A percentile compares a stretch with the other conserved stretches of the same genome.
These are phyloP conservation scores for Gaertneriomyces sp. DNA, from an alignment of 192 early-diverging fungal genomes.

Conservation along the genomic window DNA sequence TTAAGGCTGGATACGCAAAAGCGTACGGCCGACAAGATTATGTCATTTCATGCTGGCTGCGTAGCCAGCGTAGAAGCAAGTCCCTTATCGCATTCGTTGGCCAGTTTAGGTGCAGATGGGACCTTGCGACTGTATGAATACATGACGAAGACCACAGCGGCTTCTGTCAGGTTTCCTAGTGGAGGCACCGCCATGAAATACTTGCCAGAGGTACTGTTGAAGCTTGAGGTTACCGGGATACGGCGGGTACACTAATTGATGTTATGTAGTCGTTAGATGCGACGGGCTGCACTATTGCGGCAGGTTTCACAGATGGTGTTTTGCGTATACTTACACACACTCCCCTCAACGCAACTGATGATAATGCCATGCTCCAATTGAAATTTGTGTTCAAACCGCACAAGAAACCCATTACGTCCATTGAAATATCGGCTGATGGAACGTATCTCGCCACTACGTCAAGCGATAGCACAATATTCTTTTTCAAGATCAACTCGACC, in stretches of 20 bases:
- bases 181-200: constrained; percentile 40
- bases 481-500: constrained; percentile 46
- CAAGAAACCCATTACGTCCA: constrained; percentile 36
- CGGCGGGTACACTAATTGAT: background rate
- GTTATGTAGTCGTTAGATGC: constrained; percentile 44
- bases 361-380: constrained; percentile 32
- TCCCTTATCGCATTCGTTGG: constrained; percentile 42
- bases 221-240: background rate
- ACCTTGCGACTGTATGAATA: constrained; percentile 49
- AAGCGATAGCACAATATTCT: constrained; percentile 50
- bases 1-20: constrained; percentile 49
- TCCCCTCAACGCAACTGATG: constrained; percentile 8
- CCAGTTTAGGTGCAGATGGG: constrained; percentile 51
- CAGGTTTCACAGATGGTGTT: constrained; percentile 60
- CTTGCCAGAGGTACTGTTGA: constrained; percentile 43
- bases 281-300: constrained; percentile 43
- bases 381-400: constrained; percentile 60
- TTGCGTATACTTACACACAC: constrained; percentile 47
- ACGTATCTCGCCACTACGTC: constrained; percentile 46
- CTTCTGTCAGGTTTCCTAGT: constrained; percentile 26
- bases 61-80: constrained; percentile 44
- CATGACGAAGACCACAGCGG: constrained; percentile 28
- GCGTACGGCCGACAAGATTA: constrained; percentile 37
- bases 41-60: constrained; percentile 50
- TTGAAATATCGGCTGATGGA: constrained; percentile 51